A percentile compares a stretch with the other conserved stretches of the same genome.
Conservation (phyloP, 345 rosid genomes). For the Hibiscus trionum region DNA sequence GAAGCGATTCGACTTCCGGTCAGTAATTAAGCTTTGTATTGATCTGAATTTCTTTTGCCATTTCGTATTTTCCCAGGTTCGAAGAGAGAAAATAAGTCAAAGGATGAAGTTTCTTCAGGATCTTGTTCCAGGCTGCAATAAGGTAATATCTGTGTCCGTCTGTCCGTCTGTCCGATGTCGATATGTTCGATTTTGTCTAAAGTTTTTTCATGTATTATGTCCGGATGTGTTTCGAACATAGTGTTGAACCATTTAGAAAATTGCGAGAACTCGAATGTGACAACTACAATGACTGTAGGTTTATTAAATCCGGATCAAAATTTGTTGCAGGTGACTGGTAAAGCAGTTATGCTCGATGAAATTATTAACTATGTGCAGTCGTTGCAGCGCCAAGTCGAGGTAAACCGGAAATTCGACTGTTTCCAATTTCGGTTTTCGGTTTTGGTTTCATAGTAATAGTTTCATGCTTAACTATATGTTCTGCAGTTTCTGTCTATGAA, state of each 20-base stretch:
- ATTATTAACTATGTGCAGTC: constrained; percentile 97
- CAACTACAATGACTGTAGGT: too few species aligned
- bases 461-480: neutral
- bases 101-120: constrained; percentile 92
- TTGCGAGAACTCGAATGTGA: too few species aligned
- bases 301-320: neutral
- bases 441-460: neutral
- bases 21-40: neutral
- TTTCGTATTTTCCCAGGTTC: constrained; percentile 34
- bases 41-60: neutral
- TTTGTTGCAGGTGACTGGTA: constrained; percentile 50
- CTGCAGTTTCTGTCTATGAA: constrained; percentile 87
- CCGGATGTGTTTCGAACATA: neutral
- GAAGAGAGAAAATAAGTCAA: constrained; percentile 88
- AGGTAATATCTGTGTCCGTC: constrained; percentile 20
- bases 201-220: neutral
- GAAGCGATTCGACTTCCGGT: too few species aligned
- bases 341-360: constrained; percentile 95
- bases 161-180: neutral
- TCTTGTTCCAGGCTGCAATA: constrained; percentile 90
- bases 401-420: constrained; percentile 13
- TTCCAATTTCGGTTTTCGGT: neutral
- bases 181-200: too few species aligned
- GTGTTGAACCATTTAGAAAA: too few species aligned
- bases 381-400: constrained; percentile 92